Evolutionary conservation across 345 rosid genomes (phyloP), one percentile per base, ranked within the genome.

Genomic region (Carallia pectinifolia): DNA sequence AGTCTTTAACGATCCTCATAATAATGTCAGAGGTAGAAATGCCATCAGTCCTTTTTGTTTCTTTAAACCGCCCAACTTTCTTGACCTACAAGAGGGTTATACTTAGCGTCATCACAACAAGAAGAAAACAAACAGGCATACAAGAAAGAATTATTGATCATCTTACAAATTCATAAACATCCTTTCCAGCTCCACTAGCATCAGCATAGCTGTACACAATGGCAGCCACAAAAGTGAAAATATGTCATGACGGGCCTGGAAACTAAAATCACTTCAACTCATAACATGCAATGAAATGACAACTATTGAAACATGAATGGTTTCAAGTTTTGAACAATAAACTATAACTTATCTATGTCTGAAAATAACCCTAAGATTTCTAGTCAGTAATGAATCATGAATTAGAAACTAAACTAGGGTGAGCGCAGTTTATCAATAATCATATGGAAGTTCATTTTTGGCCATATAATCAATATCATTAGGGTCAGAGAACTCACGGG

Each of bases 1-100:
- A 93, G 67, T 93, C 96, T 78, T 93, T 93, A 67, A 93, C 89
- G 30, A 93, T 93, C 76, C 98, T 88, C 98, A 93, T 93, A 56
- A 93, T 90, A 66, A 93, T 85, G 72, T 93, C 97, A 0, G 96
- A 93, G 10, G 98, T 93, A 1, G 98, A 93, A 76, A 90, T 93
- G 59, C 97, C 98, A 30, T 93, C 97, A 23, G 98, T 93, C 65
- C 98, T 85, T 85, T 83, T 86, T 8, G 97, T 93, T 84, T 93
- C 98, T 82, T 89, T 84, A 73, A 93, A 93, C 86, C 69, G 89
- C 80, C 98, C 96, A 61, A 85, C 85, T 61, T 89, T 85, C 80
- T 90, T 93, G 62, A 93, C 98, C 97, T 90, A 79, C 31, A 70
- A 62, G 5, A 23, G 40, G 75, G 10, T 61, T 54, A 66, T 55